phyloP scores from a whole-genome alignment of 306 rosid species.

The Vigna radiata region DNA sequence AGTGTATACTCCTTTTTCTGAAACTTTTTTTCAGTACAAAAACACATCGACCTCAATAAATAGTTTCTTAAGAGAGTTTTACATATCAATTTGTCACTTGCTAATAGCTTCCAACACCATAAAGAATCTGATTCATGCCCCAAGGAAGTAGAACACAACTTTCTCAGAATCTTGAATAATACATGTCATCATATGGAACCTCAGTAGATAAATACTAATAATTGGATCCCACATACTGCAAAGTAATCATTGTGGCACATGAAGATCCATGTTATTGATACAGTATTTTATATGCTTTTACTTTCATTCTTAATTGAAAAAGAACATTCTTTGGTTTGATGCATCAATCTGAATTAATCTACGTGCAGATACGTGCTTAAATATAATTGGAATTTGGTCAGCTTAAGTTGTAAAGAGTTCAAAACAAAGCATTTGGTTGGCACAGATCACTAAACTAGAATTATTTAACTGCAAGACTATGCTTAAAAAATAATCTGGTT shows the following conservation, averaged over 20 bases:
- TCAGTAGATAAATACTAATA: constrained; percentile 21
- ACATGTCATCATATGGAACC: constrained; percentile 5
- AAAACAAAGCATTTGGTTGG: constrained; percentile 28
- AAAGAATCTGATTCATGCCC: not conserved
- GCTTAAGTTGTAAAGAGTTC: constrained; percentile 26
- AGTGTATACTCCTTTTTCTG: not conserved
- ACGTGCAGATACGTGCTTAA: not conserved
- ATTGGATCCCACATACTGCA: not conserved
- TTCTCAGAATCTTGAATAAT: constrained; percentile 24
- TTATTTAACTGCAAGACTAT: constrained; percentile 8
- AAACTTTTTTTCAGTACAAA: not conserved
- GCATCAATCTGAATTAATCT: constrained; percentile 20
- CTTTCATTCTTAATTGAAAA: constrained; percentile 38
- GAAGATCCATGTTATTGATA: constrained; percentile 40
- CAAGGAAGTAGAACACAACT: not conserved
- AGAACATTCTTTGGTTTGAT: constrained; percentile 25
- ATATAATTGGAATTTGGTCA: constrained; percentile 9
- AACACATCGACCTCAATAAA: not conserved
- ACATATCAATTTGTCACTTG: no score
- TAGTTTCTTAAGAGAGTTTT: not conserved
- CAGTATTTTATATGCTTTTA: constrained; percentile 16
- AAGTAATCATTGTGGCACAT: constrained; percentile 40
- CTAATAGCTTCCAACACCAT: not conserved
- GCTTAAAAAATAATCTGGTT: constrained; percentile 9
- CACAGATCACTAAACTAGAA: constrained; percentile 24